Conservation (phyloP, 257 asterid species). For the Linderniella brevidens region DNA sequence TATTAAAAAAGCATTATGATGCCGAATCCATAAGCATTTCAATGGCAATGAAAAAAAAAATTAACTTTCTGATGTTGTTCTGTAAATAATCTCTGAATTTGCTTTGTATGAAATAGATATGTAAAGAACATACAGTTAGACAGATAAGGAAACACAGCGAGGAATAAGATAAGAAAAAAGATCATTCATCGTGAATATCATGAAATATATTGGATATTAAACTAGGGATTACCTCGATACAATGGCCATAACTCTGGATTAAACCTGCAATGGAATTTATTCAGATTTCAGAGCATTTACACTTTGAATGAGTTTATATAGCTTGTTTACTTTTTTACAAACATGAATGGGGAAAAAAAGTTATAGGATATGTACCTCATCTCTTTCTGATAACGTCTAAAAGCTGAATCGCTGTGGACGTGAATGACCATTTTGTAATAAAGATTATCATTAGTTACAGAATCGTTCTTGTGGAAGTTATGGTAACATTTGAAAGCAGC, state of each 20-base stretch:
- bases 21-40: too few relatives aligned
- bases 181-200: too few relatives aligned
- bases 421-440: slow-evolving; percentile 91
- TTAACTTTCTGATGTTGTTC: too few relatives aligned
- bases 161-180: too few relatives aligned
- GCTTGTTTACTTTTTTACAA: slow-evolving; percentile 11
- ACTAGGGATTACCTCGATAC: slow-evolving; percentile 59
- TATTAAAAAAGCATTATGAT: slow-evolving; percentile 10
- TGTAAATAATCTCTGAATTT: too few relatives aligned
- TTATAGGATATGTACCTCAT: slow-evolving; percentile 46
- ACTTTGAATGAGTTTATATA: slow-evolving; percentile 3
- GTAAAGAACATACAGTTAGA: too few relatives aligned
- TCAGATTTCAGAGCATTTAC: slow-evolving; percentile 7
- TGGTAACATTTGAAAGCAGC: slow-evolving; percentile 78
- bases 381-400: slow-evolving; percentile 87
- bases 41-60: too few relatives aligned
- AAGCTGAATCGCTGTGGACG: slow-evolving; percentile 79
- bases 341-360: background rate
- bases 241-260: slow-evolving; percentile 91
- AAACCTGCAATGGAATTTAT: slow-evolving; percentile 34
- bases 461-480: slow-evolving; percentile 53
- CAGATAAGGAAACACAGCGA: too few relatives aligned
- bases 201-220: too few relatives aligned
- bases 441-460: slow-evolving; percentile 50
- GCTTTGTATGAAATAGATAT: too few relatives aligned